phyloP scores from a whole-genome alignment of 225 moss, liverwort and hornwort species.

The Polytrichum commune region DNA sequence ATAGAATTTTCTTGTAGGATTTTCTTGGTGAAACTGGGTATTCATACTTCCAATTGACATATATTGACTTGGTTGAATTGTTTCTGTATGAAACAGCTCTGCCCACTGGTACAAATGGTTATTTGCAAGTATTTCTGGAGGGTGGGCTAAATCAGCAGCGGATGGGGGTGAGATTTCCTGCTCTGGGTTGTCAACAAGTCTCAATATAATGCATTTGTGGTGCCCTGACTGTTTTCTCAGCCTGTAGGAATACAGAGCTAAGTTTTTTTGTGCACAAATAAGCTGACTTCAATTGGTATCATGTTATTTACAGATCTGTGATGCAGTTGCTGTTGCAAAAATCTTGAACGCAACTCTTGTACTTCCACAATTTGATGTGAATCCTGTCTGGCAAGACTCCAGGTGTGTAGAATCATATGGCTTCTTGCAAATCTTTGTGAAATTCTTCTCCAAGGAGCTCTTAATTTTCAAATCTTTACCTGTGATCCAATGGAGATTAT shows the following conservation, averaged over 20 bases:
- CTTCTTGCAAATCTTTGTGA: neutral
- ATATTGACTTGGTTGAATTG: neutral
- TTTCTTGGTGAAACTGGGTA: neutral
- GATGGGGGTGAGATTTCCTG: slow-evolving; percentile 68
- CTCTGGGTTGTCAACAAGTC: slow-evolving; percentile 3
- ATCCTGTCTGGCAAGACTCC: slow-evolving; percentile 88
- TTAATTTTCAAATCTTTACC: no score
- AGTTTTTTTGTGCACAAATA: neutral
- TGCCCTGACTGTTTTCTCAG: no score
- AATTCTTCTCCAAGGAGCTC: no score
- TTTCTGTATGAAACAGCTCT: slow-evolving; percentile 53
- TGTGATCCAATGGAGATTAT: no score
- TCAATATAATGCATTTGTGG: no score
- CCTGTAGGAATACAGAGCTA: neutral
- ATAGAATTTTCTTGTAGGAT: neutral
- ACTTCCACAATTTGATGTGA: slow-evolving; percentile 84
- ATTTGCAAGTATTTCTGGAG: slow-evolving; percentile 92
- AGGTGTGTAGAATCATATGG: slow-evolving; percentile 43
- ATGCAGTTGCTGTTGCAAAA: slow-evolving; percentile 94
- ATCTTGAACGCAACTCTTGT: slow-evolving; percentile 81
- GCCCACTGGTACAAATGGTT: slow-evolving; percentile 54
- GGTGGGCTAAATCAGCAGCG: slow-evolving; percentile 99
- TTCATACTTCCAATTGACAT: neutral
- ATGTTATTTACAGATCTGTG: slow-evolving; percentile 60
- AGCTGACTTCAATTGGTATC: no score